Conservation (phyloP, 306 rosid species). For the Delonix regia region DNA sequence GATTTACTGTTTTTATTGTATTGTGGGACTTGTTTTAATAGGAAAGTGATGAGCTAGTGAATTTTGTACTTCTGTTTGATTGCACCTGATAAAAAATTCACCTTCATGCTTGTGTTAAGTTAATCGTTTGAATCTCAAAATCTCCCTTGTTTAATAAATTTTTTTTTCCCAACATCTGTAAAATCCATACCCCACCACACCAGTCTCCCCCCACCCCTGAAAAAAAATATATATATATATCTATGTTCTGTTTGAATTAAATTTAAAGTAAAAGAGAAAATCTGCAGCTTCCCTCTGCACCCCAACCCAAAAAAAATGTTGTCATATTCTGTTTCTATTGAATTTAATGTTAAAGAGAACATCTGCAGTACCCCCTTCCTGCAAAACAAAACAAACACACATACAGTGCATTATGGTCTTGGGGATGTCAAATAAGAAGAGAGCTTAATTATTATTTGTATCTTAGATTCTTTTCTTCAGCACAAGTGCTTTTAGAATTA, state of each 20-base stretch:
- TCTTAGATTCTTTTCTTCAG: constrained; percentile 2
- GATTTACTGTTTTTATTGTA: not conserved
- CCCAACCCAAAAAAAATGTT: not conserved
- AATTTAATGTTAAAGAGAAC: not conserved
- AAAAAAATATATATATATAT: not conserved
- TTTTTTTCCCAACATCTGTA: not conserved
- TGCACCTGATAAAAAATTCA: not conserved
- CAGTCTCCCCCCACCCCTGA: not conserved
- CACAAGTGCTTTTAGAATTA: constrained; percentile 14
- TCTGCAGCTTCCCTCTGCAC: not conserved
- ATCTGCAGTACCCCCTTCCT: not conserved
- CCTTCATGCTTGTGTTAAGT: not conserved
- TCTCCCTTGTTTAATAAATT: not conserved
- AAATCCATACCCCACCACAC: not conserved
- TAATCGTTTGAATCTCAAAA: not conserved
- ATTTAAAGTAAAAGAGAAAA: not conserved
- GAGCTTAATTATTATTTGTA: constrained; percentile 1
- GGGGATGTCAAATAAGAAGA: not conserved
- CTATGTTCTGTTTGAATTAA: not conserved
- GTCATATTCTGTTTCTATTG: not conserved
- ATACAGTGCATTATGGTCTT: not conserved
- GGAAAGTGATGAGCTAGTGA: not conserved
- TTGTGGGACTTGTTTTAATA: not conserved
- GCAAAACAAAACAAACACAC: not conserved
- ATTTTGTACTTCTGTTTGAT: not conserved